phyloP scores from a whole-genome alignment of 768 basidiomycete genomes.

The Leccinum subtestaceum region DNA sequence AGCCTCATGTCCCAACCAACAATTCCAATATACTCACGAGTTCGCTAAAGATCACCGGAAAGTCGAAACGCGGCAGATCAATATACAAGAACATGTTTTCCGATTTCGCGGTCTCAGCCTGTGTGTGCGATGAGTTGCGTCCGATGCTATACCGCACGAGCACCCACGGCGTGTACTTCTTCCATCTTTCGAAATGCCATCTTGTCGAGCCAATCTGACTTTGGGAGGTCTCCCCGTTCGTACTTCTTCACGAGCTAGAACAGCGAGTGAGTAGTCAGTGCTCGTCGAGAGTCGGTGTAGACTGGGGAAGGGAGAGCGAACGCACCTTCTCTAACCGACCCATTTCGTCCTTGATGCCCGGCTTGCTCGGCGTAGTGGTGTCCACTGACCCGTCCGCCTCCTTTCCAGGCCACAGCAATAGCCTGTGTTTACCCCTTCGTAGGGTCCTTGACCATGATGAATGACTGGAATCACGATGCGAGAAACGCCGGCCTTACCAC shows the following conservation, averaged over 20 bases:
- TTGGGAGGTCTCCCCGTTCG: slow-evolving; percentile 88
- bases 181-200: slow-evolving; percentile 94
- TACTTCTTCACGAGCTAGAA: slow-evolving; percentile 88
- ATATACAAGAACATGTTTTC: slow-evolving; percentile 95
- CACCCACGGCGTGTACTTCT: slow-evolving; percentile 82
- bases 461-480: neutral
- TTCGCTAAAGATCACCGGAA: slow-evolving; percentile 94
- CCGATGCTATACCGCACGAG: neutral
- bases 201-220: slow-evolving; percentile 95
- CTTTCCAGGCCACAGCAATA: slow-evolving; percentile 76
- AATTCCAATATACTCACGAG: slow-evolving; percentile 46
- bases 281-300: neutral
- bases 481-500: slow-evolving; percentile 48
- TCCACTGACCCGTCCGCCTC: slow-evolving; percentile 87
- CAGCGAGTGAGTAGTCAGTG: neutral
- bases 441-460: slow-evolving; percentile 58
- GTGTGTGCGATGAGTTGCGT: neutral
- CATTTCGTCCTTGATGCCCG: slow-evolving; percentile 84
- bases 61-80: slow-evolving; percentile 94
- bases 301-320: neutral
- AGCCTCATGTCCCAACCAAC: neutral
- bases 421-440: slow-evolving; percentile 85
- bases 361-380: slow-evolving; percentile 84
- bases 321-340: slow-evolving; percentile 87
- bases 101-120: slow-evolving; percentile 91